These are phyloP conservation scores for Debaryomycetaceae sp. DNA, from an alignment of 1,139 yeast species.

Conservation along the genomic window DNA sequence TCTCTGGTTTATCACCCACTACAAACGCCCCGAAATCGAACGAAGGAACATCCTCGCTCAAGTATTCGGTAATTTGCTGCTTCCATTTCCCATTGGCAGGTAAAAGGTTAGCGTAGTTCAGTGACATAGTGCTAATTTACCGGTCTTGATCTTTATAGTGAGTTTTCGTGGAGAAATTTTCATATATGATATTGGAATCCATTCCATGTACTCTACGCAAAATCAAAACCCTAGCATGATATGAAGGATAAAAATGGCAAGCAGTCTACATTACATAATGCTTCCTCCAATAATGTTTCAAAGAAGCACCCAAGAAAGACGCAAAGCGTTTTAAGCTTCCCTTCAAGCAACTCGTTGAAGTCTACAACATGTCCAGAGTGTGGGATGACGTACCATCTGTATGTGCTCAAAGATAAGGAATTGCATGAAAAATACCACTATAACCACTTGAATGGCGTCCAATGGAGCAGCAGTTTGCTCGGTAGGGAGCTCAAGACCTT, in stretches of 20 bases:
- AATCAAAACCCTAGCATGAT: background rate
- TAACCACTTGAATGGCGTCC: conserved; percentile 44
- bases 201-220: background rate
- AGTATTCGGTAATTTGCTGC: conserved; percentile 67
- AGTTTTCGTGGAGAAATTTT: background rate
- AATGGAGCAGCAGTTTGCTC: conserved; percentile 31
- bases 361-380: conserved; percentile 49
- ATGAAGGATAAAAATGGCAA: background rate
- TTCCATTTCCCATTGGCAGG: conserved; percentile 81
- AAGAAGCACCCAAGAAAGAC: conserved; percentile 7
- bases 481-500: conserved; percentile 30
- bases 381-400: conserved; percentile 55
- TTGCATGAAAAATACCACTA: conserved; percentile 50
- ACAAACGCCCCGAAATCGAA: conserved; percentile 94
- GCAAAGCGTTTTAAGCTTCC: conserved; percentile 14
- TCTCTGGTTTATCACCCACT: conserved; percentile 72
- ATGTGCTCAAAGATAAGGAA: conserved; percentile 40
- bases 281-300: background rate
- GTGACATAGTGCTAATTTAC: conserved; percentile 11
- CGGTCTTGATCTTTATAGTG: background rate
- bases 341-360: conserved; percentile 5
- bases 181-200: background rate
- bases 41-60: conserved; percentile 86
- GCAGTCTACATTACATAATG: background rate
- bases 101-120: conserved; percentile 52